Evolutionary conservation across 2,329 filamentous ascomycete species (phyloP).

Genomic region (Microsporum canis): DNA sequence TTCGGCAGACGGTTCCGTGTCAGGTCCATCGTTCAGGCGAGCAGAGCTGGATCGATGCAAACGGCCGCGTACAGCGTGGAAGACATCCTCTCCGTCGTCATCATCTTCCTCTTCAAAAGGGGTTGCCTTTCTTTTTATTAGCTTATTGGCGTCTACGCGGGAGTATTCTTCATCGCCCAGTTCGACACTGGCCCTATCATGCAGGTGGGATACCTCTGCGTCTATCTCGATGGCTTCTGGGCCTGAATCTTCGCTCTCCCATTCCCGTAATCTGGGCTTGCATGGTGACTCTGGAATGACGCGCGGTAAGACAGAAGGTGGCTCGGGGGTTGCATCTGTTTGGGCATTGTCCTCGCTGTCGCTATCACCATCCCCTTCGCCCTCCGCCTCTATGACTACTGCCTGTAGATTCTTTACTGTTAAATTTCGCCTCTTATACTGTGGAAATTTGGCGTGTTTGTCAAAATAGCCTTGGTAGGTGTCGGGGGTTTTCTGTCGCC

Average conservation of each 20-base stretch:
- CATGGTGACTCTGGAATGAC: neutral
- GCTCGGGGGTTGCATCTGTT: neutral
- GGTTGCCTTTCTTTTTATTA: neutral
- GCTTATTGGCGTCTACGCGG: neutral
- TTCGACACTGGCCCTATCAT: neutral
- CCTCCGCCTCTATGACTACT: conserved; percentile 18
- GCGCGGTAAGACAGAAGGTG: neutral
- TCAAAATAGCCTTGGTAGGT: conserved; percentile 33
- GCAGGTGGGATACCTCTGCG: neutral
- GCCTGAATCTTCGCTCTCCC: neutral
- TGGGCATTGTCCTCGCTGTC: neutral
- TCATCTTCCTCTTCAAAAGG: neutral
- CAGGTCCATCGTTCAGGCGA: neutral
- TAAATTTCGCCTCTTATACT: conserved; percentile 29
- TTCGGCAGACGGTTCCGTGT: neutral
- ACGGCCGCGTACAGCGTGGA: neutral
- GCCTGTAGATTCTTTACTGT: conserved; percentile 22
- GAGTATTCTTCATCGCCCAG: conserved; percentile 14
- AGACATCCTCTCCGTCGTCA: neutral
- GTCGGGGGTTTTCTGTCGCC: conserved; percentile 19
- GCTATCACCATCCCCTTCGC: neutral
- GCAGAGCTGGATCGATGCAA: neutral
- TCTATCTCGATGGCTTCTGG: neutral
- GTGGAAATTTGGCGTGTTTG: conserved; percentile 22
- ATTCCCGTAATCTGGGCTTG: neutral